phyloP scores from a whole-genome alignment of 257 asterid genomes.

The Solanum piurae region DNA sequence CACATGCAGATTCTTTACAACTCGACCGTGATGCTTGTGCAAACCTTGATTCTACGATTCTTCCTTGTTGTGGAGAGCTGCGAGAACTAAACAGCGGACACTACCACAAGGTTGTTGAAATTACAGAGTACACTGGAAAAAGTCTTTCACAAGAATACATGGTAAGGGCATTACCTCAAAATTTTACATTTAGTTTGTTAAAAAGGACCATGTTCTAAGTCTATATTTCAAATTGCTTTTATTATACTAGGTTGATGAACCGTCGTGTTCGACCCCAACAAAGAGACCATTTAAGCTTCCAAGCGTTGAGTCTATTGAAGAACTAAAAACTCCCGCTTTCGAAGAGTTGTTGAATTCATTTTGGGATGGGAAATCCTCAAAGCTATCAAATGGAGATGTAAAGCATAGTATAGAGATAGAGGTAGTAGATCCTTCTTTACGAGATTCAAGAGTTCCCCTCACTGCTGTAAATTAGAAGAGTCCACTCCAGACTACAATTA shows the following conservation, averaged over 20 bases:
- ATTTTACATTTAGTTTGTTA: background rate
- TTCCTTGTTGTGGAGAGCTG: constrained; percentile 80
- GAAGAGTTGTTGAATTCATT: constrained; percentile 69
- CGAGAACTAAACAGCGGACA: constrained; percentile 72
- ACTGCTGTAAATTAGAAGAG: constrained; percentile 45
- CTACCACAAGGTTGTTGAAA: constrained; percentile 62
- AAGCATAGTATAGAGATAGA: constrained; percentile 52
- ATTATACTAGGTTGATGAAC: constrained; percentile 64
- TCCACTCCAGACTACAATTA: background rate
- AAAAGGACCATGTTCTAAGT: background rate
- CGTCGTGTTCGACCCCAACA: constrained; percentile 81
- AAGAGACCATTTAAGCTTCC: constrained; percentile 63
- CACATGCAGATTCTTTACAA: constrained; percentile 65
- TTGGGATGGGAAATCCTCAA: constrained; percentile 69
- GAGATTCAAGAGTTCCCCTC: constrained; percentile 69
- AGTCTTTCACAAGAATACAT: constrained; percentile 75
- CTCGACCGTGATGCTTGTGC: constrained; percentile 82
- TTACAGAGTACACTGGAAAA: constrained; percentile 77
- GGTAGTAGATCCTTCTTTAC: constrained; percentile 39
- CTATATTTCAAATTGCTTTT: background rate
- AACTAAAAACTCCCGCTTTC: constrained; percentile 70
- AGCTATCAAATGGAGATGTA: constrained; percentile 65
- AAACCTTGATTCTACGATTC: constrained; percentile 72
- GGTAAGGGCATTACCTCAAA: constrained; percentile 31
- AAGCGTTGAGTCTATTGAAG: constrained; percentile 75